Percentiles rank a stretch among this genome's conserved stretches.
phyloP scores from a whole-genome alignment of 1,284 basidiomycete genomes.

The Microbotryum intermedium region DNA sequence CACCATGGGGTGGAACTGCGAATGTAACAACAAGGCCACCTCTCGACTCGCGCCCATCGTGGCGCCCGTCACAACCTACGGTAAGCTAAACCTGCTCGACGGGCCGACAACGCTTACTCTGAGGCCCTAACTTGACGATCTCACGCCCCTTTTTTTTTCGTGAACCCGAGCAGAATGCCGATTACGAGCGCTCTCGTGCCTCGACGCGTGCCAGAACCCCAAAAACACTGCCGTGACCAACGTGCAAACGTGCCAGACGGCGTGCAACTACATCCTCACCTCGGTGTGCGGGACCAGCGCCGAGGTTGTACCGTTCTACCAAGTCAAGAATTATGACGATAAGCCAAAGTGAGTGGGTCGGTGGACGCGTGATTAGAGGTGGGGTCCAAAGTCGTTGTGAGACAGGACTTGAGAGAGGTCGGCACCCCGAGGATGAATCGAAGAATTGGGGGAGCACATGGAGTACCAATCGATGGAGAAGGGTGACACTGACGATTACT shows the following conservation, averaged over 20 bases:
- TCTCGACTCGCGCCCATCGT: conserved; percentile 5
- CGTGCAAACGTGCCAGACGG: conserved; percentile 1
- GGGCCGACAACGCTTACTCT: neutral
- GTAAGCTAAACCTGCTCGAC: neutral
- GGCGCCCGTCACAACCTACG: conserved; percentile 20
- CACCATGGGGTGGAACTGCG: conserved; percentile 25
- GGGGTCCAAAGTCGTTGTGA: neutral
- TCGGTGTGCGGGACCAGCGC: conserved; percentile 18
- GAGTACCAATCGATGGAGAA: too few relatives aligned
- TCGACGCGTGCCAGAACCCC: conserved; percentile 16
- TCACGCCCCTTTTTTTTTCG: neutral
- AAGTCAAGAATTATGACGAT: conserved; percentile 8
- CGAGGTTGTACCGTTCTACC: conserved; percentile 16
- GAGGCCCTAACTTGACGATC: neutral
- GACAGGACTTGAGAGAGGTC: neutral
- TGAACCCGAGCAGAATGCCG: conserved; percentile 12
- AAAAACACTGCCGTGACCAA: neutral
- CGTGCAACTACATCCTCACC: conserved; percentile 19
- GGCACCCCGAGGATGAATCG: too few relatives aligned
- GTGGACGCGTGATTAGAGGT: neutral
- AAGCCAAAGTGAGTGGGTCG: conserved; percentile 15
- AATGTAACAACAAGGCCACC: conserved; percentile 12
- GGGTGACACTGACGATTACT: too few relatives aligned
- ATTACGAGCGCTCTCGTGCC: conserved; percentile 17
- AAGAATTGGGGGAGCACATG: too few relatives aligned